Evolutionary conservation across 2,329 filamentous ascomycete genomes (phyloP).

Genomic region (Epichloe brachyelytri): DNA sequence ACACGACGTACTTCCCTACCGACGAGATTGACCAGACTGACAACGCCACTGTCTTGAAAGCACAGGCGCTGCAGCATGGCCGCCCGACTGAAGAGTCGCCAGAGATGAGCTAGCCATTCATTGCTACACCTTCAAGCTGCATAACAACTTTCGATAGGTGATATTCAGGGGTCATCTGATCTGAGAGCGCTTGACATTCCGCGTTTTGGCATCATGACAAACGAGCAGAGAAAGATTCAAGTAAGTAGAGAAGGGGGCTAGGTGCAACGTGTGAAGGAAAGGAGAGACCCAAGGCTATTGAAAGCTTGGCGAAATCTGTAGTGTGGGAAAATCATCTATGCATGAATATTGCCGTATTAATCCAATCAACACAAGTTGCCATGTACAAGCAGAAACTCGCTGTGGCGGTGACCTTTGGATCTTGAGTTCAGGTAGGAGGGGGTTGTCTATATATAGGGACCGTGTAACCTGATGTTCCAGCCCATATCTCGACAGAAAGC

Average conservation of each 20-base stretch:
- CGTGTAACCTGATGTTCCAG: not conserved
- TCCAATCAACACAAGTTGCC: not conserved
- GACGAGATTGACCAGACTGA: slow-evolving; percentile 97
- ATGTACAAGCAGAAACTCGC: not conserved
- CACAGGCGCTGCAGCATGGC: slow-evolving; percentile 62
- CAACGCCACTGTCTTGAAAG: slow-evolving; percentile 75
- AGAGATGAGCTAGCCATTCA: slow-evolving; percentile 83
- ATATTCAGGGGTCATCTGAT: not conserved
- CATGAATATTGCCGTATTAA: not conserved
- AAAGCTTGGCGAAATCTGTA: not conserved
- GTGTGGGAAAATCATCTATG: not conserved
- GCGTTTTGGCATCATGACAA: not conserved
- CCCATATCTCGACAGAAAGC: not conserved
- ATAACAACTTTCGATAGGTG: slow-evolving; percentile 50
- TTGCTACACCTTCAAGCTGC: slow-evolving; percentile 77
- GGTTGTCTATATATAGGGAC: too few species aligned
- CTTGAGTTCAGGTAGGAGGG: too few species aligned
- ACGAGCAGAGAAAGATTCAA: not conserved
- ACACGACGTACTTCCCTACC: slow-evolving; percentile 96
- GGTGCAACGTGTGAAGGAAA: not conserved
- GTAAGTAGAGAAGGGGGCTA: not conserved
- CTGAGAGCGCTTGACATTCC: not conserved
- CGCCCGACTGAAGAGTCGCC: slow-evolving; percentile 62
- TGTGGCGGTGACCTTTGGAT: too few species aligned
- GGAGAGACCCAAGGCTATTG: not conserved